Base-by-base conservation (phyloP, 441 rosid species). In the Capsella rubella region DNA sequence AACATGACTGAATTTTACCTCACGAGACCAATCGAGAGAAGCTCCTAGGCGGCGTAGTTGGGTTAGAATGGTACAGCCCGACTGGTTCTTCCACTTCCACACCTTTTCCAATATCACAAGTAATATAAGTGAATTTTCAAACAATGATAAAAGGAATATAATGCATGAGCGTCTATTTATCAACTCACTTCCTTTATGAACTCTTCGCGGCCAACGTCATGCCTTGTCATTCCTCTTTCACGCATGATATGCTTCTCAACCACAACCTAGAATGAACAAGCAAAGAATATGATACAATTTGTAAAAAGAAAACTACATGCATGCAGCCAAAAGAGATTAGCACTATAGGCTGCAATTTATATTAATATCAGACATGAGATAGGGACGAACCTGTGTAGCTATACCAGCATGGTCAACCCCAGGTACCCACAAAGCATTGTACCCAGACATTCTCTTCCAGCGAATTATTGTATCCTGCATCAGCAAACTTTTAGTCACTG, bases 361-460 rank as follows among this genome's bases (percentile, higher is more conserved):
- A 28, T n/a, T 12, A 62, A 54, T 54, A 54, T 4, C 10, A 35
- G 43, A 47, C 60, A 47, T 27, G 37, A 18, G 53, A 62, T 16
- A 35, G 52, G 64, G 21, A 40, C 63, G 0, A 64, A 76, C 80
- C 80, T 77, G 99, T 58, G 98, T 95, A 67, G 99, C 96, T 81
- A 95, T 95, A 77, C 98, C 98, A 66, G 98, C 99, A 80, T 95
- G 99, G 72, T 95, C 98, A 76, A 88, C 81, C 15, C 98, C 97
- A 28, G 99, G 97, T 31, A 95, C 95, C 99, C 99, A 92, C 80
- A 92, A 74, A 59, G 97, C 67, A 85, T 95, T 95, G 77, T 79
- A 90, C 16, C 99, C 97, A 35, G 93, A 91, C 99, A 95, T 95
- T 87, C 97, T 85, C 84, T 82, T 86, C 78, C 78, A 78, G 40